These are phyloP conservation scores for Pyricularia grisea DNA, from an alignment of 2,329 filamentous ascomycete genomes.

Conservation along the genomic window DNA sequence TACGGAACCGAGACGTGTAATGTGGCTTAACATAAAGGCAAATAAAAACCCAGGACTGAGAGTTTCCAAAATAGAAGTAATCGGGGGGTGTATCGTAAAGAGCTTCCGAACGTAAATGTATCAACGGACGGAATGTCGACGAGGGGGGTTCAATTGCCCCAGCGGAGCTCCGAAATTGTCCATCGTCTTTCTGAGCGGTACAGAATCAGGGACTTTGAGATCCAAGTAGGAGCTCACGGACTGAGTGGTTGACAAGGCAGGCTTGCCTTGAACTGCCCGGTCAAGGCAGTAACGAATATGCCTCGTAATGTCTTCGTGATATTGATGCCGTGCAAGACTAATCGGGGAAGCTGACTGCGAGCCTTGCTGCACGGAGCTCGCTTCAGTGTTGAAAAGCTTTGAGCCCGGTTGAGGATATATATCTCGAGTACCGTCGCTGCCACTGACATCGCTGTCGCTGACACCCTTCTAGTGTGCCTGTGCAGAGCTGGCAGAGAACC, in stretches of 20 bases:
- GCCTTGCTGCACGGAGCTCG: background rate
- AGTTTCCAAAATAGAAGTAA: background rate
- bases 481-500: background rate
- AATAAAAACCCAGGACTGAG: background rate
- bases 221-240: background rate
- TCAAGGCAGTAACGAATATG: background rate
- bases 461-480: slow-evolving; percentile 2
- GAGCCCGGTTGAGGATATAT: background rate
- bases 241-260: background rate
- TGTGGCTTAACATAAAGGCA: background rate
- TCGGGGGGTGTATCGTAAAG: background rate
- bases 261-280: background rate
- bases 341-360: background rate
- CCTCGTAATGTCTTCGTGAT: background rate
- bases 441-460: too few species aligned
- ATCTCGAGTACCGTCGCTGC: background rate
- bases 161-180: background rate
- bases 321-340: background rate
- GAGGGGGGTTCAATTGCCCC: background rate
- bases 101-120: background rate
- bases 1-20: background rate
- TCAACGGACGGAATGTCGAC: background rate
- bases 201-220: background rate
- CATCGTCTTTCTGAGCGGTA: background rate
- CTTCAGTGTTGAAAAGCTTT: background rate